These are phyloP conservation scores for Sequoiadendron giganteum DNA, from an alignment of 75 land plant species.

Conservation along the genomic window DNA sequence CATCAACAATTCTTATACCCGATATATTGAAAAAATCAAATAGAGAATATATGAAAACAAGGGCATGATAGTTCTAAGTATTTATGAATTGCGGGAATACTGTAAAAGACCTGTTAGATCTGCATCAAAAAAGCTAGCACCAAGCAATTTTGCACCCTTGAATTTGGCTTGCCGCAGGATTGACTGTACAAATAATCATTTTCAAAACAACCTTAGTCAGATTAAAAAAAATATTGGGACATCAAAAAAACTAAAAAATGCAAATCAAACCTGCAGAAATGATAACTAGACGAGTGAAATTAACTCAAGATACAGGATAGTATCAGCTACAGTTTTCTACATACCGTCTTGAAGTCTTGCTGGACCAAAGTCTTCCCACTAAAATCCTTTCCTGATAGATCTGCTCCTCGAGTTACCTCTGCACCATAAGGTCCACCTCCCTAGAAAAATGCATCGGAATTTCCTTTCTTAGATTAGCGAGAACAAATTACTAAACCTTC, in stretches of 20 bases:
- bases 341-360: slow-evolving; percentile 96
- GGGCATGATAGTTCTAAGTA: not conserved
- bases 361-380: slow-evolving; percentile 84
- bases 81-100: not conserved
- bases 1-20: not conserved
- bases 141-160: slow-evolving; percentile 82
- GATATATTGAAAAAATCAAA: not conserved
- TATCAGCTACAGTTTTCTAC: not conserved
- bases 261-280: not conserved
- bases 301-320: not conserved
- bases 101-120: slow-evolving; percentile 76
- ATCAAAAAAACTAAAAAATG: not conserved
- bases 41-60: not conserved
- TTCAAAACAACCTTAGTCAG: not conserved
- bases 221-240: not conserved
- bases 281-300: not conserved
- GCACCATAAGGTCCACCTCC: slow-evolving; percentile 95
- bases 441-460: slow-evolving; percentile 13
- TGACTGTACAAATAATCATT: slow-evolving; percentile 46
- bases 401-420: slow-evolving; percentile 90
- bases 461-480: not conserved
- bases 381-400: slow-evolving; percentile 88
- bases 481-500: not conserved
- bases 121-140: slow-evolving; percentile 97
- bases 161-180: slow-evolving; percentile 91